Base-by-base conservation (phyloP, 495 filamentous ascomycete genomes). In the Tuber brumale region DNA sequence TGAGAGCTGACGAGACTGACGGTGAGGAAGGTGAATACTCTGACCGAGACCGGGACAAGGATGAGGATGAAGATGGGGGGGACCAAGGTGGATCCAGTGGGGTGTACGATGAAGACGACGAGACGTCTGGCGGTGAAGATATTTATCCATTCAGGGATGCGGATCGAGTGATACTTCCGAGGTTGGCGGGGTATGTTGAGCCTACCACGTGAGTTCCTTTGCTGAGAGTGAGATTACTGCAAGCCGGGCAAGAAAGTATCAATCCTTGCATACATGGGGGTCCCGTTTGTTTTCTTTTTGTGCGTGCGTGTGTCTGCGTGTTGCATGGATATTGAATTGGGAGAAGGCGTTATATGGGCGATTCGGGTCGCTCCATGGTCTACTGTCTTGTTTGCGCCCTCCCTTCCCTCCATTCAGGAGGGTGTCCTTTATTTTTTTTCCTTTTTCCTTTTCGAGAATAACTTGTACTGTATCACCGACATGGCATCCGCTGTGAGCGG, bases 21-120 rank as follows among this genome's bases (percentile, higher is more conserved):
- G 51, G 72, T 39, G 80, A 74, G 14, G 79, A 74, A 44, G 78
- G 78, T 9, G 79, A 81, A 41, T 78, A 80, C 69, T 77, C 79
- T 41, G 51, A 77, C 21, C 78, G 76, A 42, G 71, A 45, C 51
- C 48, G 51, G 41, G 77, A 80, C 14, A 73, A 80, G 66, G 72
- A 75, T 3, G 77, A 79, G 51, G 27, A 18, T 16, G 57, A 79
- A 81, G 78, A 77, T 76, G 57, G 70, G 79, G 77, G 71, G 75
- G 70, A 35, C 27, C 27, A 35, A 18, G 57, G 31, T 35, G 57
- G 27, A 35, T 66, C 14, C 12, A 66, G 27, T 14, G 27, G 57
- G 14, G 57, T 18, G 27, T 19, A 35, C 27, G 57, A 35, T 35
- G 57, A 66, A 19, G 27, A 35, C 9, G 57, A 35, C 1, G 57